Evolutionary conservation across 2,329 filamentous ascomycete species (phyloP).

Genomic region (Fusarium cicatricum): DNA sequence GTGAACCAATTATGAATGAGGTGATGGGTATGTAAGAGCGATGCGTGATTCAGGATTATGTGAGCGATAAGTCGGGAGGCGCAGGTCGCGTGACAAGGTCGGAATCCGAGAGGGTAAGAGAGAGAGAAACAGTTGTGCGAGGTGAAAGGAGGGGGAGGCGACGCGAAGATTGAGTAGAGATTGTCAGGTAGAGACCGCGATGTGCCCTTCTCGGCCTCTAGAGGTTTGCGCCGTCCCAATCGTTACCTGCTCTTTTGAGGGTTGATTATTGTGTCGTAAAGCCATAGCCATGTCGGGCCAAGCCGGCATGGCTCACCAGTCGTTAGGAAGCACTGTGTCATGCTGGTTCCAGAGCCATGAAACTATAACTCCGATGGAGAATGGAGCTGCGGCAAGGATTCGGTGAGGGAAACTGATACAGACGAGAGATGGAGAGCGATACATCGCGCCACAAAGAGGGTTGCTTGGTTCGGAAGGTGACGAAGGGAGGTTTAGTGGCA

Average conservation of each 20-base stretch:
- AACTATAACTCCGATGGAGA: slow-evolving; percentile 27
- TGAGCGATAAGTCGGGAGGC: slow-evolving; percentile 37
- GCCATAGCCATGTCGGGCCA: slow-evolving; percentile 35
- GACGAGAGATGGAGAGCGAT: slow-evolving; percentile 31
- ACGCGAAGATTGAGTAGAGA: slow-evolving; percentile 41
- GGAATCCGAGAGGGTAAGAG: slow-evolving; percentile 34
- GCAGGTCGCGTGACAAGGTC: slow-evolving; percentile 32
- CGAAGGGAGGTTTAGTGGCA: slow-evolving; percentile 17
- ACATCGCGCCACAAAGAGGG: slow-evolving; percentile 35
- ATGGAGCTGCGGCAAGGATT: slow-evolving; percentile 26
- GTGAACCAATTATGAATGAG: slow-evolving; percentile 32
- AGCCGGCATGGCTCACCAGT: slow-evolving; percentile 34
- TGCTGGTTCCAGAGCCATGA: slow-evolving; percentile 28
- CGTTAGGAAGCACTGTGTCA: slow-evolving; percentile 34
- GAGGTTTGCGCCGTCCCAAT: slow-evolving; percentile 30
- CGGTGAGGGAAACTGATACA: slow-evolving; percentile 32
- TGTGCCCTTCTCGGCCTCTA: slow-evolving; percentile 41
- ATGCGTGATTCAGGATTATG: slow-evolving; percentile 41
- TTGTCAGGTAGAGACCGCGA: slow-evolving; percentile 40
- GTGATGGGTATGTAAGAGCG: slow-evolving; percentile 41
- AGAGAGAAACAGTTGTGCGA: slow-evolving; percentile 37
- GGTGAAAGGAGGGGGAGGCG: slow-evolving; percentile 36
- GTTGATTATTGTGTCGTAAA: slow-evolving; percentile 36
- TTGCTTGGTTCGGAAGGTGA: slow-evolving; percentile 28
- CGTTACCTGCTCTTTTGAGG: slow-evolving; percentile 32